Evolutionary conservation across 805 yeast genomes (phyloP), one percentile per base, ranked within the genome.

Genomic region (Metschnikowia cubensis): DNA sequence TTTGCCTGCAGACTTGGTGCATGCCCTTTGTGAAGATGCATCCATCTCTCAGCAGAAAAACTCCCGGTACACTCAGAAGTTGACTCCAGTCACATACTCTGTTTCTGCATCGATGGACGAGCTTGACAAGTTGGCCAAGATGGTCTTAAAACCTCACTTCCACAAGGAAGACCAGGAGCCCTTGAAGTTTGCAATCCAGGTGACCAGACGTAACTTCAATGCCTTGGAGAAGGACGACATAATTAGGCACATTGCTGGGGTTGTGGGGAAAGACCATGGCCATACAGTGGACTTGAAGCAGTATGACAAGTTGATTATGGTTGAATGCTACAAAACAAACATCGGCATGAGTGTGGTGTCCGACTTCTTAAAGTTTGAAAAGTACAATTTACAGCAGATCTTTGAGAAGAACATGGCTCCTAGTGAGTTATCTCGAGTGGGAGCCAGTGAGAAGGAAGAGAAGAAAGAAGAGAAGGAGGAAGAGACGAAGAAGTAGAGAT

Each of bases 301-400:
- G 11, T 89, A 81, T 60, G 96, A 91, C 53, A 83, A 84, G 61
- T 71, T 94, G 58, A 80, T 94, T 43, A 63, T 92, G 47, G 86
- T 94, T 2, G 96, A 89, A 65, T 87, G 97, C 63, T 92, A 85
- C 70, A 92, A 91, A 70, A 86, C 82, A 54, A 87, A 87, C 53
- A 78, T 94, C 33, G 99, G 99, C 6, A 83, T 89, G 80, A 76
- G 94, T 56, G 92, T 90, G 5, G 89, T 89, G 1, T 78, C 80
- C 49, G 79, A 80, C 49, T 89, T 81, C 59, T 82, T 79, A 20
- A 69, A 74, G 55, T 76, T 79, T 52, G 83, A 81, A 59, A 84
- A 83, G 61, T 89, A 79, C 68, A 94, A 94, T 63, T 68, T 94
- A 38, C 92, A 89, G 62, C 95, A 87, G 69, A 84, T 92, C 15